Base-by-base conservation (phyloP, 78 protist species). In the Chrysochromulina parva region DNA sequence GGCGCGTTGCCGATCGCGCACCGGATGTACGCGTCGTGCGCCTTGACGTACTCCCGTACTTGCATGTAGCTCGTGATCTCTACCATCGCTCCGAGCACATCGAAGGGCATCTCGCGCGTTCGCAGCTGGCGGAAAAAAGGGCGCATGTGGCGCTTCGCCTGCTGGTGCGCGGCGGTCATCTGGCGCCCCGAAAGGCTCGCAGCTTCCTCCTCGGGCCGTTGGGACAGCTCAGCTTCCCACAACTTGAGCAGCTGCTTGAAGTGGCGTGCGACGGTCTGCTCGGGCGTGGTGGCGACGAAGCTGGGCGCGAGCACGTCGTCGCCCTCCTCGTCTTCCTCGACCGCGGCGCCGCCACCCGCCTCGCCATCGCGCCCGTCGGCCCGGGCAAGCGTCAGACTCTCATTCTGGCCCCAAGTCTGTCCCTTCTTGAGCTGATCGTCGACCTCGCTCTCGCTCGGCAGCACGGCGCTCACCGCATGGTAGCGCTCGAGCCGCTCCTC, bases 1-100 rank as follows among this genome's bases (percentile, higher is more conserved):
- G 99, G 94, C 9, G 98, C 96, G 88, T 97, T 98, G 20, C 99
- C 99, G 53, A 98, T 98, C 4, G 99, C 90, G 94, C 97, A 47
- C n/a, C 54, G 90, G 55, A 97, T 66, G 88, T 98, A 98, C 22
- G 80, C 86, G 88, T 97, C 96, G 55, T 59, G 50, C 4, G 98
- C 98, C 26, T 90, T 88, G 6, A 3, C 69, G 24, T 3, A 20
- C 2, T 26, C 69, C 3, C 22, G 57, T 28, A 17, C 10, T 59
- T 3, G 19, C 38, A 81, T 91, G 93, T 0, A 14, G 1, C 4
- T 48, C 16, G 81, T 58, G 57, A 38, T 74, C 59, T 28, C 54
- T 57, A 1, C 7, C 2, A 48, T 3, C 60, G 85, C 1, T 3
- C 4, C 4, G 4, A 10, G 24, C 28, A 55, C 50, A 4, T 66